phyloP scores from a whole-genome alignment of 306 rosid genomes.

The Ochetophila trinervis region DNA sequence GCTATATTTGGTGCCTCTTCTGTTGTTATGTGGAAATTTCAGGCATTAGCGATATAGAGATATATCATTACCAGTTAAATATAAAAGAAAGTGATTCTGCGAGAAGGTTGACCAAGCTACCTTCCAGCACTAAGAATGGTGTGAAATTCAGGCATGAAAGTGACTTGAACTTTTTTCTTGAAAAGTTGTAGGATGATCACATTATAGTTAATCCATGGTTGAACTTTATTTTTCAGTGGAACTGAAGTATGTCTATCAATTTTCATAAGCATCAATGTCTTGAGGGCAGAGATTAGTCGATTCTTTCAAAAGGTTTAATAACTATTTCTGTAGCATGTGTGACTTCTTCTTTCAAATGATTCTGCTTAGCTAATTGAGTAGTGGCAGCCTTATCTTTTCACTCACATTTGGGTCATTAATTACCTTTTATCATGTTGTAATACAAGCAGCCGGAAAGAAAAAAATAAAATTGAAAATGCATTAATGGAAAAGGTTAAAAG shows the following conservation, averaged over 20 bases:
- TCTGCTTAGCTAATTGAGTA: neutral
- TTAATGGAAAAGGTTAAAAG: neutral
- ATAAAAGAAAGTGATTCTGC: constrained; percentile 51
- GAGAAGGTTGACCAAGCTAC: constrained; percentile 45
- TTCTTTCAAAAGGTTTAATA: constrained; percentile 64
- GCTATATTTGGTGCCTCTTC: neutral
- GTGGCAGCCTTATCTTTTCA: neutral
- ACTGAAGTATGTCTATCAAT: constrained; percentile 65
- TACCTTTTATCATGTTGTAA: neutral
- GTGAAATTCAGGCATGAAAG: constrained; percentile 71
- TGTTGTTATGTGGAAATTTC: constrained; percentile 26
- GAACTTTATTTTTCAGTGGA: constrained; percentile 51
- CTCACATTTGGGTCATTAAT: too few relatives aligned
- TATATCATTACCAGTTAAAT: constrained; percentile 47
- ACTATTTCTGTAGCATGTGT: constrained; percentile 15
- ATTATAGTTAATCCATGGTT: constrained; percentile 10
- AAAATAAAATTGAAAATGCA: neutral
- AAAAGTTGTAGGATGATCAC: neutral
- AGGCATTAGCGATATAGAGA: constrained; percentile 59
- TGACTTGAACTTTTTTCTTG: constrained; percentile 5
- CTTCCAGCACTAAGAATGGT: constrained; percentile 65
- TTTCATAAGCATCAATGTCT: constrained; percentile 43
- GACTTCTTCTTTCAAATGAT: constrained; percentile 1
- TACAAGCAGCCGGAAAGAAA: neutral
- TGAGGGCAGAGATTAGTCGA: constrained; percentile 48